Percentiles rank a stretch among this genome's conserved stretches.
phyloP scores from a whole-genome alignment of 257 asterid genomes.

The Solanum pennellii region DNA sequence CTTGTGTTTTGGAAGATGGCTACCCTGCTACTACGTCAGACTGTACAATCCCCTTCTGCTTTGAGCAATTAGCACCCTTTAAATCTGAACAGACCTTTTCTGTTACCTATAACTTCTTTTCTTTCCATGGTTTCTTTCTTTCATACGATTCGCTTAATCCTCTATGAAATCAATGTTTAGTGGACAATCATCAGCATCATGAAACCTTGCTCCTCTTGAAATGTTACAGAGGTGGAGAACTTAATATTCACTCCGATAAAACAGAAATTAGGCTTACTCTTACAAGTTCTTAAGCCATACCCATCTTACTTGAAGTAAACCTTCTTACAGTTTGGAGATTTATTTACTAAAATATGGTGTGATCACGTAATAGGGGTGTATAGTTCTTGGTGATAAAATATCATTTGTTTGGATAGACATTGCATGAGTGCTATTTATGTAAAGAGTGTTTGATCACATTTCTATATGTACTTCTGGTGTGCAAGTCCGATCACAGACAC shows the following conservation, averaged over 20 bases:
- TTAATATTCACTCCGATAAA: background rate
- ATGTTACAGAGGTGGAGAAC: background rate
- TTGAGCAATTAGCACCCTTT: background rate
- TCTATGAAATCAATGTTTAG: background rate
- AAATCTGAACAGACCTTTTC: background rate
- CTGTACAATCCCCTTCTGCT: background rate
- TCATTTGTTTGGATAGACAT: background rate
- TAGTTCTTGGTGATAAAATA: background rate
- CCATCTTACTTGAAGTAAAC: background rate
- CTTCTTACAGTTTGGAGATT: background rate
- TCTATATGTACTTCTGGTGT: background rate
- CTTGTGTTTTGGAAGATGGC: background rate
- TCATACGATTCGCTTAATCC: background rate
- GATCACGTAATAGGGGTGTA: background rate
- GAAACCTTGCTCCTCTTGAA: background rate
- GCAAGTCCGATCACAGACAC: background rate
- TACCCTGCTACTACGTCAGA: background rate
- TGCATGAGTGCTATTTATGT: background rate
- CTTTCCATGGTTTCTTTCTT: background rate
- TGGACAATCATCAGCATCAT: background rate
- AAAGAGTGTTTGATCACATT: background rate
- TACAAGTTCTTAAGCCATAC: background rate
- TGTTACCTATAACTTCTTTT: background rate
- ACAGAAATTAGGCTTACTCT: background rate
- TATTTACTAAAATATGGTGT: background rate